Percentiles rank a stretch among this genome's conserved stretches.
These are phyloP conservation scores for Tetrahymena malaccensis DNA, from an alignment of 73 alveolate species.

Conservation along the genomic window DNA sequence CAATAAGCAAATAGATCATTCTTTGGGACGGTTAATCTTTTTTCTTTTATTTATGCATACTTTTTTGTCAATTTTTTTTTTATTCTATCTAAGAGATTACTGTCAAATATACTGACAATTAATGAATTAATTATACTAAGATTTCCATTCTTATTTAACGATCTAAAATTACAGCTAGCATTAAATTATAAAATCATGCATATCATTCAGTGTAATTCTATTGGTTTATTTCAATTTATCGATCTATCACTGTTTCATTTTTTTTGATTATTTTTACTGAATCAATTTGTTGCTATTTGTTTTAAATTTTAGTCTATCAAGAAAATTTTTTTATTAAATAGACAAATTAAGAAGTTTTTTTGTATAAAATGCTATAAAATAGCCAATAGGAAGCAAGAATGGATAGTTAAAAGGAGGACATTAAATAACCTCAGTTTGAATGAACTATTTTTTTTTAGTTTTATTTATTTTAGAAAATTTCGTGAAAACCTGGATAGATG, in stretches of 20 bases:
- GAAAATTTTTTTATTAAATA: no score
- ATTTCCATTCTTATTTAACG: background rate
- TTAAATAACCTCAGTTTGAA: background rate
- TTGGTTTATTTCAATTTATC: no score
- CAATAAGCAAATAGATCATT: no score
- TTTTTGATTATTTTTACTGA: background rate
- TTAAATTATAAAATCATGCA: background rate
- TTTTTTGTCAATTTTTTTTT: no score
- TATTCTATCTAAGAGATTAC: background rate
- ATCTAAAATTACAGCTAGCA: background rate
- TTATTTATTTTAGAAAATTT: background rate
- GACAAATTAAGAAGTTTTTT: background rate
- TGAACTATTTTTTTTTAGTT: background rate
- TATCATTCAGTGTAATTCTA: background rate
- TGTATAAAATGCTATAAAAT: no score
- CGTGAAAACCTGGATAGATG: background rate
- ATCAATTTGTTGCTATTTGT: background rate
- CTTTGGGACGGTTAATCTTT: no score
- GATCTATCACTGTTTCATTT: background rate
- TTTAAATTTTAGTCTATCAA: background rate
- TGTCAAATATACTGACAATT: background rate
- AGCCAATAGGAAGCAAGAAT: no score
- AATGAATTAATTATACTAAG: no score
- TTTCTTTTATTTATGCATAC: no score
- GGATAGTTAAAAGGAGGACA: no score